Conservation (phyloP, 2,329 filamentous ascomycete genomes). For the Corinectria fuckeliana region DNA sequence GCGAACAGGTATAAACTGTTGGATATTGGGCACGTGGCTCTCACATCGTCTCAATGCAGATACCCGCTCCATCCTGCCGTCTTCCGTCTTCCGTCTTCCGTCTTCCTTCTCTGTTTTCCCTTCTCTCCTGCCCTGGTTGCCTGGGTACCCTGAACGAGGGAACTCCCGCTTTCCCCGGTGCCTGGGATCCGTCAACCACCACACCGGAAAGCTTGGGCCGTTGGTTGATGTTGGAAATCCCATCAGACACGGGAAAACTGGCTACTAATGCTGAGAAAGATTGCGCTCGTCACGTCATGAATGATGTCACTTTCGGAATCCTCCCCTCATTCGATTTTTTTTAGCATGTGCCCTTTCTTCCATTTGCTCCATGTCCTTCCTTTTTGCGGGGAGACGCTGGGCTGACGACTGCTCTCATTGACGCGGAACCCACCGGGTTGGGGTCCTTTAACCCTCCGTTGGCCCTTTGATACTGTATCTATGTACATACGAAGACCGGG, state of each 20-base stretch:
- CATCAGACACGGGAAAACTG: not conserved
- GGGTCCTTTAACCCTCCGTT: too few relatives aligned
- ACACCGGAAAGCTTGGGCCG: not conserved
- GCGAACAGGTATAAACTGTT: conserved; percentile 12
- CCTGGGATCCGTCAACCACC: too few relatives aligned
- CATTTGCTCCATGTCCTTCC: not conserved
- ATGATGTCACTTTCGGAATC: not conserved
- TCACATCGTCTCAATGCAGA: conserved; percentile 1
- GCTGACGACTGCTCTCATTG: not conserved
- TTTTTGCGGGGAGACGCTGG: not conserved
- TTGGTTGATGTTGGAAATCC: not conserved
- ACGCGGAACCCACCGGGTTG: not conserved
- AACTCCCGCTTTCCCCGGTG: too few relatives aligned
- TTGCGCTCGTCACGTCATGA: not conserved
- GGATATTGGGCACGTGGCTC: conserved; percentile 8
- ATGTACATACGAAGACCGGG: too few relatives aligned
- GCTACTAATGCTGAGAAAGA: not conserved
- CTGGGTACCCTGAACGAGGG: too few relatives aligned
- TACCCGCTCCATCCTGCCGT: not conserved
- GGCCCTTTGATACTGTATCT: too few relatives aligned
- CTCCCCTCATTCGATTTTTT: not conserved
- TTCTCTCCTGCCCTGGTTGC: too few relatives aligned
- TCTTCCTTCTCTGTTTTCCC: not conserved
- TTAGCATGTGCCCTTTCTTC: not conserved
- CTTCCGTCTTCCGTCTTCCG: not conserved